Percentiles rank a stretch among this genome's conserved stretches.
These are phyloP conservation scores for Spizellomyces punctatus DNA, from an alignment of 192 early-diverging fungal species.

Conservation along the genomic window DNA sequence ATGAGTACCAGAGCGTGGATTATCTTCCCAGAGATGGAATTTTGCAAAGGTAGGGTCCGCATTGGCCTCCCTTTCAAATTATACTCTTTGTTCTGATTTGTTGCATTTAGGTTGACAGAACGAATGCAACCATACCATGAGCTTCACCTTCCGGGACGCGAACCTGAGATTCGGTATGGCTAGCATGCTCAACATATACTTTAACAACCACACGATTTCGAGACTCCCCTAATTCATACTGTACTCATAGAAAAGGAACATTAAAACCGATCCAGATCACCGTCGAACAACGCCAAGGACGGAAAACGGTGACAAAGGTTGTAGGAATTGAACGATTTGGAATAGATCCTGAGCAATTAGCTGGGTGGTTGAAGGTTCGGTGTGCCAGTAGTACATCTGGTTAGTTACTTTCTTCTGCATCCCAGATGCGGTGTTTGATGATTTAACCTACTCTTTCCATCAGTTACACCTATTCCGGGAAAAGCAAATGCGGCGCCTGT, in stretches of 20 bases:
- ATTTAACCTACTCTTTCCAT: too few species aligned
- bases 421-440: too few species aligned
- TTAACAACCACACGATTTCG: slow-evolving; percentile 7
- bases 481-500: slow-evolving; percentile 55
- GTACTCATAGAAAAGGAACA: slow-evolving; percentile 41
- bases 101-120: background rate
- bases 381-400: slow-evolving; percentile 70
- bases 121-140: slow-evolving; percentile 60
- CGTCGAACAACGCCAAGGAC: slow-evolving; percentile 62
- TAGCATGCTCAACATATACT: too few species aligned
- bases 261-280: slow-evolving; percentile 54
- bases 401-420: slow-evolving; percentile 25
- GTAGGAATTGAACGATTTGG: slow-evolving; percentile 63
- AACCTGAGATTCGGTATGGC: slow-evolving; percentile 32
- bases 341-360: slow-evolving; percentile 64
- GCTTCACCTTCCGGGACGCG: slow-evolving; percentile 49
- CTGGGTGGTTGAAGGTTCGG: slow-evolving; percentile 56
- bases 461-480: slow-evolving; percentile 54
- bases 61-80: background rate
- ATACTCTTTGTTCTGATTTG: background rate
- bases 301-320: slow-evolving; percentile 69
- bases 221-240: background rate
- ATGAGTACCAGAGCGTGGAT: slow-evolving; percentile 63
- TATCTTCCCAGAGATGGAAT: slow-evolving; percentile 63
- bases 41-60: slow-evolving; percentile 2